phyloP scores from a whole-genome alignment of 2,329 filamentous ascomycete genomes.

The Apiospora sp. region DNA sequence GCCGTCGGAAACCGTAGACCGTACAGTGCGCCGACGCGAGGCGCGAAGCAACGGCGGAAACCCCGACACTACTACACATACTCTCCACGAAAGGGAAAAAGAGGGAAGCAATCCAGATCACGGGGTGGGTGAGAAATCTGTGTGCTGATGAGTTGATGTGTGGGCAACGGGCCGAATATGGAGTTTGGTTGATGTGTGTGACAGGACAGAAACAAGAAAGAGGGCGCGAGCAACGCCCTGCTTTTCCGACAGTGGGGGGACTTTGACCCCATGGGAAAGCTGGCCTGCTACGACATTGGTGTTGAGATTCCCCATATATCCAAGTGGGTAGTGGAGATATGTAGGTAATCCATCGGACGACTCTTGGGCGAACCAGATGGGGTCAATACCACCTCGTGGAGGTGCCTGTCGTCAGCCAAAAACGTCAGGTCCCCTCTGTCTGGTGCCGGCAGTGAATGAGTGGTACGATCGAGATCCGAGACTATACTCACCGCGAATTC shows the following conservation, averaged over 20 bases:
- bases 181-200: background rate
- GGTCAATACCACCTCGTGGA: background rate
- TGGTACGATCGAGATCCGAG: background rate
- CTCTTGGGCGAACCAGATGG: background rate
- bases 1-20: background rate
- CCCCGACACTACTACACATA: background rate
- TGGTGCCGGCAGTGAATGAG: background rate
- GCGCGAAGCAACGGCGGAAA: background rate
- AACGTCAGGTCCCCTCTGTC: too few species aligned
- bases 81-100: background rate
- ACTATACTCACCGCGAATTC: background rate
- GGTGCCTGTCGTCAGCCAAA: background rate
- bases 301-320: constrained; percentile 2
- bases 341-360: constrained; percentile 18
- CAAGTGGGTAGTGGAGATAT: background rate
- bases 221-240: background rate
- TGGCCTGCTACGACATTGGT: constrained; percentile 10
- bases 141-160: constrained; percentile 12
- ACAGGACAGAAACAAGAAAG: constrained; percentile 1
- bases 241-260: constrained; percentile 1
- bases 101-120: background rate
- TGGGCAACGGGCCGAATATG: constrained; percentile 21
- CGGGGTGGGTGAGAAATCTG: background rate
- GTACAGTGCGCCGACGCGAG: constrained; percentile 7
- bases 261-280: constrained; percentile 15